Evolutionary conservation across 345 rosid genomes (phyloP).

Genomic region (Mangifera indica): DNA sequence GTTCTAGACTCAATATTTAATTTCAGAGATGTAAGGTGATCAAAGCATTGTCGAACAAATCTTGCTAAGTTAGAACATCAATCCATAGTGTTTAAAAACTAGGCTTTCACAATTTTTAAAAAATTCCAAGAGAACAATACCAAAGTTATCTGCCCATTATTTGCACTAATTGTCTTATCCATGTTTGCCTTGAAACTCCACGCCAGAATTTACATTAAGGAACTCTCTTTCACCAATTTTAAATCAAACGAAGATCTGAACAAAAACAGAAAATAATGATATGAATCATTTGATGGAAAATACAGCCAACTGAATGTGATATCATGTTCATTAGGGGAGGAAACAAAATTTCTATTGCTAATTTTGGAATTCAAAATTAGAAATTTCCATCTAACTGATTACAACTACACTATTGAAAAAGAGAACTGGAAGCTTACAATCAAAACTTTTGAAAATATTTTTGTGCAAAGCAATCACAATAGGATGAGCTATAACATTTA

Average conservation of each 20-base stretch:
- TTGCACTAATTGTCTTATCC: conserved; percentile 45
- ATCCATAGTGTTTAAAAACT: not conserved
- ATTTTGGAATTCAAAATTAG: not conserved
- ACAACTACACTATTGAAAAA: too few species aligned
- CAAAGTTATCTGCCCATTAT: conserved; percentile 41
- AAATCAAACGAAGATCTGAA: conserved; percentile 52
- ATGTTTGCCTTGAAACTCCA: conserved; percentile 57
- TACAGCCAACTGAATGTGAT: not conserved
- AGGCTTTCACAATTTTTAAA: not conserved
- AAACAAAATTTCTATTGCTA: not conserved
- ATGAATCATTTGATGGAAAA: conserved; percentile 14
- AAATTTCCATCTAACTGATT: too few species aligned
- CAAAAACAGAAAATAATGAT: conserved; percentile 1
- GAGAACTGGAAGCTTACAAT: conserved; percentile 7
- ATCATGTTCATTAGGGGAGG: not conserved
- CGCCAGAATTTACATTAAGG: conserved; percentile 45
- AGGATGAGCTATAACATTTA: conserved; percentile 8
- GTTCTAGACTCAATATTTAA: too few species aligned
- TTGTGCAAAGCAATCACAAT: not conserved
- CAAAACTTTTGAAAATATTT: not conserved
- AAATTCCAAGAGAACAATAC: conserved; percentile 24
- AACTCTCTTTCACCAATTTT: conserved; percentile 46
- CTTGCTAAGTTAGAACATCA: too few species aligned
- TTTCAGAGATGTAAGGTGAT: too few species aligned
- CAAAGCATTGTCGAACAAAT: too few species aligned